Conservation (phyloP, 164 flowering plant species). For the Magnolia sinica region DNA sequence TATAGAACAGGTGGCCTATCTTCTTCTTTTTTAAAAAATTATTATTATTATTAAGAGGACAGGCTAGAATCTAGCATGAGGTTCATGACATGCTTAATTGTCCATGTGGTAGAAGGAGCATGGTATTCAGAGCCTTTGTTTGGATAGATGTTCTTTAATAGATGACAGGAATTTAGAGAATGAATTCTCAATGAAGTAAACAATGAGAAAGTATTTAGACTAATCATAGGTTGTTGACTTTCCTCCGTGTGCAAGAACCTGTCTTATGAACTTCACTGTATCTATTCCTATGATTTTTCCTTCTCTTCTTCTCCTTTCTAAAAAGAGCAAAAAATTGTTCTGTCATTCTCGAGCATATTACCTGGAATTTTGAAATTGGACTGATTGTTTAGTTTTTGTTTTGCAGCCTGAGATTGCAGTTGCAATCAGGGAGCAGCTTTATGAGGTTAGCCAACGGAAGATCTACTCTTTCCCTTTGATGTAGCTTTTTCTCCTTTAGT, state of each 20-base stretch:
- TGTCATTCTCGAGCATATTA: not conserved
- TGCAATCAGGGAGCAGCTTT: slow-evolving; percentile 96
- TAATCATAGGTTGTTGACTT: not conserved
- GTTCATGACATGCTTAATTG: no score
- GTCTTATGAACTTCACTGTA: not conserved
- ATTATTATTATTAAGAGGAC: no score
- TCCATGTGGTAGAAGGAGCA: not conserved
- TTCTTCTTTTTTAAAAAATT: no score
- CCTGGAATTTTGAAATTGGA: not conserved
- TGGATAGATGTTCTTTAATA: not conserved
- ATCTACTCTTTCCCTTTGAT: not conserved
- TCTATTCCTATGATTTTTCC: not conserved
- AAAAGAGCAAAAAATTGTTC: not conserved
- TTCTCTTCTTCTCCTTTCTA: not conserved
- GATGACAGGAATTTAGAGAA: not conserved
- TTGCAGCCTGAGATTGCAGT: slow-evolving; percentile 93
- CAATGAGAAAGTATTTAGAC: not conserved
- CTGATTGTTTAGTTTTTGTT: not conserved
- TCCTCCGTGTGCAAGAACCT: not conserved
- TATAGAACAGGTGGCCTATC: no score
- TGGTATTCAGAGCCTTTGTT: not conserved
- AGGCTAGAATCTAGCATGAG: no score
- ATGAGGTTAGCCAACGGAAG: slow-evolving; percentile 53
- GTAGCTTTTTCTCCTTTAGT: not conserved
- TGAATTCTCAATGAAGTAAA: not conserved